Evolutionary conservation across 352 stramenopile species (phyloP), one percentile per base, ranked within the genome.

Genomic region (Globisporangium cylindrosporum): DNA sequence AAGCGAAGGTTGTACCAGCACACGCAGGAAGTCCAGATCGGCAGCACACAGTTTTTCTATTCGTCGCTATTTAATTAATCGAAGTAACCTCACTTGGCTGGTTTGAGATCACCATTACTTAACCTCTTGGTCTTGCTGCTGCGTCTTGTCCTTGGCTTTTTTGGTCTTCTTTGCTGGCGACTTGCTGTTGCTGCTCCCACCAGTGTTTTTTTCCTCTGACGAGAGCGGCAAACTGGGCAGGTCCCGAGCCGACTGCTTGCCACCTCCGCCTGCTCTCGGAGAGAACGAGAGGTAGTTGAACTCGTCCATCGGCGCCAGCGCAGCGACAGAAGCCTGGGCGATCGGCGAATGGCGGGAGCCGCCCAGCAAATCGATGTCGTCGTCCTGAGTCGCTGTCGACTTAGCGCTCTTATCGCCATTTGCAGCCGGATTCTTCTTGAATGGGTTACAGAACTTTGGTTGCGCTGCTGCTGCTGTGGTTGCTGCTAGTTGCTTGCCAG

Each of bases 1-100:
- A 71, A 80, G 12, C 82, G 41, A 4, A 53, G 61, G 3, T 62
- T 91, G 7, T 83, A 81, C 58, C 75, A 83, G n/a, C 83, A 88
- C 46, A 71, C 79, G 0, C 78, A 89, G 56, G 80, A 90, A 25
- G 75, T 92, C 20, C 80, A 90, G 58, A 82, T 93, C 60, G 85
- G 80, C 8, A 79, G 68, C 59, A 82, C 78, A 14, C 77, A 92
- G 63, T 80, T 89, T 63, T 78, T 86, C 56, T 92, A 89, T 63
- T 91, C 82, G 20, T 75, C 84, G 18, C 64, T 90, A 24, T 90
- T 92, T 63, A 54, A 79, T 62, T 80, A 73, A 43, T 14, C 53
- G 53, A 36, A 9, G 48, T 14, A 14, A 58, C 3, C 12, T 36
- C n/a, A 1, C 0, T 56, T 15, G 51, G 25, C 27, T 46, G 9